Base-by-base conservation (phyloP, 352 stramenopile genomes). In the Pythium aphanidermatum region DNA sequence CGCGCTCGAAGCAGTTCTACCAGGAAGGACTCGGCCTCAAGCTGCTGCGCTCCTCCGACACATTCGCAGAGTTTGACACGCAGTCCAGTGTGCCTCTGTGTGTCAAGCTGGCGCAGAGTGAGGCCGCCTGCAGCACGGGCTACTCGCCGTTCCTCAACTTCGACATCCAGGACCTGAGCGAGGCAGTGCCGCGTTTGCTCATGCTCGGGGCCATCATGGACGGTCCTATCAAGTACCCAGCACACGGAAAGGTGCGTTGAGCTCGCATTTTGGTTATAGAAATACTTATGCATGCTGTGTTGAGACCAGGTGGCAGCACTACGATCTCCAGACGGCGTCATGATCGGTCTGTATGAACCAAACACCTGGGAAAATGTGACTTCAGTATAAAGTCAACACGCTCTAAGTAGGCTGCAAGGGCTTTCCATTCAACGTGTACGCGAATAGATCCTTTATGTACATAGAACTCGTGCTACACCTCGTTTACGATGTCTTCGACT, bases 81-180 rank as follows among this genome's bases (percentile, higher is more conserved):
- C 51, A 66, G 33, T 65, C 69, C 10, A 67, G 67, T 25, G 69
- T 86, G 31, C 70, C 77, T 46, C 68, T 95, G 4, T 90, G 78
- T 45, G 55, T 95, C 50, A 89, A 92, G 52, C 65, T 86, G 46
- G 80, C 81, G 46, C 76, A 92, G 51, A 86, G 83, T 56, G 75
- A 94, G 51, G 74, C 86, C 41, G 77, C 80, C 44, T 87, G 86
- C 59, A 80, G 80, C 61, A 70, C 81, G 20, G 84, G 81, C 10
- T 96, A 96, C 55, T 94, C 82, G 34, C 86, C 85, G 35, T 90
- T 96, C 47, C 60, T 96, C n/a, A 95, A 91, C 51, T 96, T 96
- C 41, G 84, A 96, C 55, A 91, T 95, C 31, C 60, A 73, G 29
- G 83, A 96, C 51, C 72, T 96, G 48, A 84, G 88, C 55, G 78